Conservation (phyloP, 2,329 filamentous ascomycete species). For the Pseudogymnoascus sp. region DNA sequence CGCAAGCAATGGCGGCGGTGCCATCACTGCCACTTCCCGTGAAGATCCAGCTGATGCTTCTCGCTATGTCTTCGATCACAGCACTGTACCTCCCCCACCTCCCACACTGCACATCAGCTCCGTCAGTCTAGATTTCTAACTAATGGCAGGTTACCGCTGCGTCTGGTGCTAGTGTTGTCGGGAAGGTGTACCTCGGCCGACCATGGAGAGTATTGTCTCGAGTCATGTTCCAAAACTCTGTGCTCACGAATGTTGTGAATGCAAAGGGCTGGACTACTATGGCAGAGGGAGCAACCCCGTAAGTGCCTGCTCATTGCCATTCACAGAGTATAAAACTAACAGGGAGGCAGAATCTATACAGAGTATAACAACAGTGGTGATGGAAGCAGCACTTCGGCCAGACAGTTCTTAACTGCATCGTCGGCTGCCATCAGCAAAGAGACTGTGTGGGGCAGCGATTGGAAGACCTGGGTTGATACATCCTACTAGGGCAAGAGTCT, state of each 20-base stretch:
- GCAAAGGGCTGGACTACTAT: constrained; percentile 37
- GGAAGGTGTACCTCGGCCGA: constrained; percentile 42
- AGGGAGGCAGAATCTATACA: constrained; percentile 10
- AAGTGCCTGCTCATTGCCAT: not conserved
- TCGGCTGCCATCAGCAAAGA: constrained; percentile 12
- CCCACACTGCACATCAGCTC: constrained; percentile 28
- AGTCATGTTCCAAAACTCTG: constrained; percentile 42
- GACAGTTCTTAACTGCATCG: constrained; percentile 10
- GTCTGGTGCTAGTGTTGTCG: constrained; percentile 20
- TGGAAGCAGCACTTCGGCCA: constrained; percentile 9
- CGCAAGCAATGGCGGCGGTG: constrained; percentile 30
- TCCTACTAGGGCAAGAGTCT: constrained; percentile 11
- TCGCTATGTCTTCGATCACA: constrained; percentile 48
- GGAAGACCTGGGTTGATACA: constrained; percentile 13
- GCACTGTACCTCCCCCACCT: constrained; percentile 33
- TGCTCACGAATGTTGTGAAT: constrained; percentile 41
- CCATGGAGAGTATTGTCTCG: constrained; percentile 42
- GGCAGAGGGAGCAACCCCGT: constrained; percentile 17
- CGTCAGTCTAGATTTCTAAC: constrained; percentile 19
- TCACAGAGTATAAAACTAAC: not conserved
- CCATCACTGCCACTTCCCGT: constrained; percentile 38
- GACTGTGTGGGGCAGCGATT: constrained; percentile 10
- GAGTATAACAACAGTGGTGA: constrained; percentile 15
- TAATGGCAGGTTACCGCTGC: constrained; percentile 3
- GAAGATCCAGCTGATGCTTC: constrained; percentile 29